Conservation (phyloP, 305 asterid genomes). For the Fraxinus angustifolia region DNA sequence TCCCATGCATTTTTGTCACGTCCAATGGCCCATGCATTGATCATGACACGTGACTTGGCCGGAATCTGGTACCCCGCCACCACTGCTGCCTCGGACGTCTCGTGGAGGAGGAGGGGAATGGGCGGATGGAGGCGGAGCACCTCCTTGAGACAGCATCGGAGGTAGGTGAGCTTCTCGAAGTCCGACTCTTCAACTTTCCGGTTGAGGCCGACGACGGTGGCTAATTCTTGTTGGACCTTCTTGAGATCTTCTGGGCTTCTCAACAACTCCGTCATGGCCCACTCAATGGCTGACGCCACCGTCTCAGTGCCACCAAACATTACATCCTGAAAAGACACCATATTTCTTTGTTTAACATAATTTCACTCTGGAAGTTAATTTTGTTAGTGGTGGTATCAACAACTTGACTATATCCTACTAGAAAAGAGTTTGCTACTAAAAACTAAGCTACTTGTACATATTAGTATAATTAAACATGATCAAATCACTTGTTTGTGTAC, state of each 20-base stretch:
- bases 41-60: conserved; percentile 55
- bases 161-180: conserved; percentile 52
- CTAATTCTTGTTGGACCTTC: conserved; percentile 59
- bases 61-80: conserved; percentile 66
- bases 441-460: too few species aligned
- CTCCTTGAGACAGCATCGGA: conserved; percentile 69
- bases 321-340: conserved; percentile 45
- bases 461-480: too few species aligned
- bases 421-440: too few species aligned
- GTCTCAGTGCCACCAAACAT: conserved; percentile 97
- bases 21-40: conserved; percentile 78
- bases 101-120: conserved; percentile 85
- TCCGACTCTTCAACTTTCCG: conserved; percentile 65
- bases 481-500: too few species aligned
- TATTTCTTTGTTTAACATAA: background rate
- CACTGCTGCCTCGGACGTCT: conserved; percentile 55
- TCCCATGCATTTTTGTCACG: conserved; percentile 70
- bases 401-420: background rate
- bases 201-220: conserved; percentile 51
- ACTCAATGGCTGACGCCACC: conserved; percentile 79
- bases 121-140: conserved; percentile 91
- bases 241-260: conserved; percentile 53
- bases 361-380: background rate
- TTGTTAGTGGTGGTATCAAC: background rate
- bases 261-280: conserved; percentile 78